Evolutionary conservation across 306 rosid species (phyloP), one percentile per base, ranked within the genome.

Genomic region (Acmispon strigosus): DNA sequence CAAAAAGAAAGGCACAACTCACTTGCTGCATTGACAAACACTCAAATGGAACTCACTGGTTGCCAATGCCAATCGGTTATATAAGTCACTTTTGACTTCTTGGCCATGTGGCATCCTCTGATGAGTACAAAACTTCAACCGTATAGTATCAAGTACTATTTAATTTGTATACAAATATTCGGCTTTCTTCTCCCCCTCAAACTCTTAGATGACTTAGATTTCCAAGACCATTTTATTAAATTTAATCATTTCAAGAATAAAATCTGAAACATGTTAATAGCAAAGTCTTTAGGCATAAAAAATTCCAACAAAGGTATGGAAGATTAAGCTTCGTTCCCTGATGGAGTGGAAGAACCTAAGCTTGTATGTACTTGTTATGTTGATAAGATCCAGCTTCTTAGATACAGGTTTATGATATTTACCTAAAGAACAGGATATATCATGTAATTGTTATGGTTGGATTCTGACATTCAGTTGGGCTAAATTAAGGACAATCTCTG

Each of bases 51-150:
- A 45, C 19, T 65, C 24, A 44, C 73, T 72, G 6, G 70, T 74
- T 47, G 17, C 58, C 60, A 20, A 11, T 19, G 68, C 61, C 67
- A 62, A 32, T 50, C 17, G 13, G 24, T 18, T 69, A 36, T 62
- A 50, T 19, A 9, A 32, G 19, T 12, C 64, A 50, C 11, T 66
- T 76, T 83, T 83, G 78, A 83, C 84, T 69, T 56, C 49, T 45
- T 73, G 17, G 71, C 76, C 87, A 65, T 67, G 72, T 69, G 79
- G 73, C 64, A 55, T 60, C 66, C 50, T 18, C 76, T 47, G 10
- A 64, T 76, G 29, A 49, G 75, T 81, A 36, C 63, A 75, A 80
- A 76, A 66, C 81, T 81, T 76, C 81, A 64, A 78, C 56, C 69
- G 3, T 24, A 3, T 37, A 57, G 53, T 60, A 78, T 72, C 15